A percentile compares a stretch with the other conserved stretches of the same genome.
Conservation (phyloP, 2,329 filamentous ascomycete genomes). For the Penicillium olsonii region DNA sequence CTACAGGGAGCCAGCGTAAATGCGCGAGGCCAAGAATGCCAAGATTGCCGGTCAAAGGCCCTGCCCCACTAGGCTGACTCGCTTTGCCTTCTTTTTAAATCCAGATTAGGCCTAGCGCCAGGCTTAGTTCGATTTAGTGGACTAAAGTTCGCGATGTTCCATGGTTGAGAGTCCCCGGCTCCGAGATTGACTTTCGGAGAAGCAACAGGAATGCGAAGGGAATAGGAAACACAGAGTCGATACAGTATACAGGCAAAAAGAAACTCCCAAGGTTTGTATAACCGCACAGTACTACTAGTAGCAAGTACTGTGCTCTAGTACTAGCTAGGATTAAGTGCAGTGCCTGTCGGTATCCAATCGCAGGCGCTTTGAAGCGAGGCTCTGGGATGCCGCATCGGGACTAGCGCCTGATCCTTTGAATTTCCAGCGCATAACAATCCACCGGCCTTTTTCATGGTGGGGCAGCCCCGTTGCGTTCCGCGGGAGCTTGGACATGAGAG, state of each 20-base stretch:
- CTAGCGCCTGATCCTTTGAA: constrained; percentile 16
- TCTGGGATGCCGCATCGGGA: constrained; percentile 1
- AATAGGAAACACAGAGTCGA: no score
- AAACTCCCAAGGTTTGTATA: no score
- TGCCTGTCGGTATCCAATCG: constrained; percentile 15
- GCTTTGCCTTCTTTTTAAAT: not conserved
- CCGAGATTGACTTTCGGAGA: not conserved
- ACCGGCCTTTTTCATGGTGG: constrained; percentile 12
- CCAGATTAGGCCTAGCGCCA: not conserved
- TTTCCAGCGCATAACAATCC: constrained; percentile 6
- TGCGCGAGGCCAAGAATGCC: constrained; percentile 10
- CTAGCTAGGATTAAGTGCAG: no score
- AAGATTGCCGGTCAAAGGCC: constrained; percentile 2
- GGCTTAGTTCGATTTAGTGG: not conserved
- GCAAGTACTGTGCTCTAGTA: no score
- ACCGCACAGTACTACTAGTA: no score
- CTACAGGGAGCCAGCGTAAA: constrained; percentile 4
- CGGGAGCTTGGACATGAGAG: constrained; percentile 20
- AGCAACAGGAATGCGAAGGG: no score
- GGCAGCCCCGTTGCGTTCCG: constrained; percentile 22
- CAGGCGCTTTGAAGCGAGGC: not conserved
- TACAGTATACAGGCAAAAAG: no score
- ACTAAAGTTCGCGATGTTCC: not conserved
- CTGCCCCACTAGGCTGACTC: constrained; percentile 21
- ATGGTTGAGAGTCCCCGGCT: not conserved